A percentile compares a stretch with the other conserved stretches of the same genome.
phyloP scores from a whole-genome alignment of 441 rosid genomes.

The Euphorbia schlechtendalii region DNA sequence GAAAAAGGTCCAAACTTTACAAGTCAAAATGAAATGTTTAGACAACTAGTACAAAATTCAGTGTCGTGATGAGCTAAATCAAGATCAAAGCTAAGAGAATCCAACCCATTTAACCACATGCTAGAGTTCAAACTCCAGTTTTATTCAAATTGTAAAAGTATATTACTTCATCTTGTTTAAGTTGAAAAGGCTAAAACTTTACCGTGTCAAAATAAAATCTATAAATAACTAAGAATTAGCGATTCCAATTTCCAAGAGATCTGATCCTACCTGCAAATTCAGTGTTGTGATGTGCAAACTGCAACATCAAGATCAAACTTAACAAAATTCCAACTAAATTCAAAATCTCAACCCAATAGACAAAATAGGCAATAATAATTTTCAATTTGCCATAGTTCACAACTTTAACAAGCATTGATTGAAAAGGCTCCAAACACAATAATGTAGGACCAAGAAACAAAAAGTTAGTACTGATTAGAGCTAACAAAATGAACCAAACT shows the following conservation, averaged over 20 bases:
- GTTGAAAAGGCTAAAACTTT: conserved; percentile 4
- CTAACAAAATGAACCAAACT: not conserved
- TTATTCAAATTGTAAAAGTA: conserved; percentile 12
- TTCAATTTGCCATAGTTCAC: conserved; percentile 2
- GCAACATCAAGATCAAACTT: not conserved
- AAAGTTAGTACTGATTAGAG: not conserved
- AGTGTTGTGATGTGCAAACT: not conserved
- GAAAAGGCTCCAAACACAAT: conserved; percentile 1
- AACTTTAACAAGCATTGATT: not conserved
- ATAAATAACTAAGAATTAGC: not conserved
- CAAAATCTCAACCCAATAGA: not conserved
- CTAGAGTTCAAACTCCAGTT: too few species aligned
- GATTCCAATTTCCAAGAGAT: not conserved
- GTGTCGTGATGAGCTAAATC: not conserved
- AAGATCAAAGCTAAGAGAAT: not conserved
- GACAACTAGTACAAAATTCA: not conserved
- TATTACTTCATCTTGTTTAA: not conserved
- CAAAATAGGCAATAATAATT: not conserved
- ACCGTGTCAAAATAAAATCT: not conserved
- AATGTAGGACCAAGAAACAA: conserved; percentile 10
- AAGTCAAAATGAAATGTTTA: not conserved
- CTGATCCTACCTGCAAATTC: not conserved
- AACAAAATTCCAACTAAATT: not conserved
- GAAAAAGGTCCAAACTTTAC: not conserved
- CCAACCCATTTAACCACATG: not conserved